phyloP scores from a whole-genome alignment of 345 rosid genomes.

The Clarkia xantiana region DNA sequence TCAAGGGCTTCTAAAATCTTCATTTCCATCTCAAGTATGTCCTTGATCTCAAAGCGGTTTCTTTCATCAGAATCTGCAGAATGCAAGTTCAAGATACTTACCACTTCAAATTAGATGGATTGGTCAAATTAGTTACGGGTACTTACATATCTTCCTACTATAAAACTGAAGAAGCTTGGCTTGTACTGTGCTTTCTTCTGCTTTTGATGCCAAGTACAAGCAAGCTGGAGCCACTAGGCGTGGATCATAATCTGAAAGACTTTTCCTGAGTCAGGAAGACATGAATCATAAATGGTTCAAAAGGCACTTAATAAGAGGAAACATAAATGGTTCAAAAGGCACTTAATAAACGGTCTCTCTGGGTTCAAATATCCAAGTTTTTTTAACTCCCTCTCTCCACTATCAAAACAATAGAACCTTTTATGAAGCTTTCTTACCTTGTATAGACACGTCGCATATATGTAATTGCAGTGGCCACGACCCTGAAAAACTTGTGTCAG shows the following conservation, averaged over 20 bases:
- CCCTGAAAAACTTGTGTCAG: constrained; percentile 39
- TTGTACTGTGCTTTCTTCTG: constrained; percentile 94
- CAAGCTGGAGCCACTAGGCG: constrained; percentile 89
- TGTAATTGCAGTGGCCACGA: constrained; percentile 78
- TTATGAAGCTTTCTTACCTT: constrained; percentile 27
- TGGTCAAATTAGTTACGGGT: not conserved
- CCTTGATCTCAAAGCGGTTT: constrained; percentile 66
- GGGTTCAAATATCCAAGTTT: too few species aligned
- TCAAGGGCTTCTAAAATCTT: constrained; percentile 86
- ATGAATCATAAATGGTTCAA: constrained; percentile 2
- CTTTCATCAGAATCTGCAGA: constrained; percentile 68
- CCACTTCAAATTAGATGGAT: not conserved
- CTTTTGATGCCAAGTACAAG: constrained; percentile 93
- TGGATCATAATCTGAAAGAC: constrained; percentile 87
- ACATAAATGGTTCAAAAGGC: not conserved
- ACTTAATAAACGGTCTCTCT: not conserved
- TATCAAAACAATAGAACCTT: not conserved
- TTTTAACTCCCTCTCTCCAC: too few species aligned
- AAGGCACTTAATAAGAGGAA: not conserved
- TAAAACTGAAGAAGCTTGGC: constrained; percentile 65
- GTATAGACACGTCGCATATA: constrained; percentile 94
- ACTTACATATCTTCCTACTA: constrained; percentile 52
- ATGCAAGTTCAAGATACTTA: constrained; percentile 12
- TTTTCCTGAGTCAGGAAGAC: constrained; percentile 39
- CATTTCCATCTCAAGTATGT: constrained; percentile 97